Conservation (phyloP, 2,329 filamentous ascomycete species). For the Orbilia javanica region DNA sequence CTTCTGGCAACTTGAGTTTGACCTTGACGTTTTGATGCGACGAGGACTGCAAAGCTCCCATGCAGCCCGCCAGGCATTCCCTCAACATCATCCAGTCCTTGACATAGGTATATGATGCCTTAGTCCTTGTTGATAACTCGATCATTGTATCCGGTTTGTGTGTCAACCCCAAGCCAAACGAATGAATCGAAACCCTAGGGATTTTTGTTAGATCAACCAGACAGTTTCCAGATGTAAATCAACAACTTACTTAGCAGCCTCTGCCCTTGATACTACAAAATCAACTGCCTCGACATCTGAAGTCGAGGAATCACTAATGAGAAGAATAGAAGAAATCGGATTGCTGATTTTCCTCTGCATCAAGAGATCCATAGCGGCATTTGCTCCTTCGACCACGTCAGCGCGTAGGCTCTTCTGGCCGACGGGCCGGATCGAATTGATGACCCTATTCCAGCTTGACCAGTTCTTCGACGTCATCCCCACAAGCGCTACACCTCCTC, state of each 20-base stretch:
- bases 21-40: constrained; percentile 99
- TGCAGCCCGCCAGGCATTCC: constrained; percentile 91
- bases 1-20: constrained; percentile 91
- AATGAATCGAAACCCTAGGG: constrained; percentile 88
- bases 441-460: constrained; percentile 87
- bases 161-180: constrained; percentile 93
- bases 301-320: constrained; percentile 97
- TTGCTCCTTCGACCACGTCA: constrained; percentile 96
- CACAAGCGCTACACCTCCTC: constrained; percentile 93
- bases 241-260: constrained; percentile 86
- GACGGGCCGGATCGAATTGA: constrained; percentile 89
- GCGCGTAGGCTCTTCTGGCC: constrained; percentile 96
- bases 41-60: constrained; percentile 89
- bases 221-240: background rate
- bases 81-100: constrained; percentile 99
- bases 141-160: constrained; percentile 99
- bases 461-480: constrained; percentile 97
- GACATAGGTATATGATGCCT: constrained; percentile 96
- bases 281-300: constrained; percentile 95
- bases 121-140: constrained; percentile 92
- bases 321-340: constrained; percentile 90
- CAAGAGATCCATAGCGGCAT: constrained; percentile 96
- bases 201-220: constrained; percentile 28
- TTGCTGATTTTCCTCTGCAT: constrained; percentile 99
- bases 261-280: constrained; percentile 94